Conservation (phyloP, 495 filamentous ascomycete genomes). For the Chaetomium cochliodes region DNA sequence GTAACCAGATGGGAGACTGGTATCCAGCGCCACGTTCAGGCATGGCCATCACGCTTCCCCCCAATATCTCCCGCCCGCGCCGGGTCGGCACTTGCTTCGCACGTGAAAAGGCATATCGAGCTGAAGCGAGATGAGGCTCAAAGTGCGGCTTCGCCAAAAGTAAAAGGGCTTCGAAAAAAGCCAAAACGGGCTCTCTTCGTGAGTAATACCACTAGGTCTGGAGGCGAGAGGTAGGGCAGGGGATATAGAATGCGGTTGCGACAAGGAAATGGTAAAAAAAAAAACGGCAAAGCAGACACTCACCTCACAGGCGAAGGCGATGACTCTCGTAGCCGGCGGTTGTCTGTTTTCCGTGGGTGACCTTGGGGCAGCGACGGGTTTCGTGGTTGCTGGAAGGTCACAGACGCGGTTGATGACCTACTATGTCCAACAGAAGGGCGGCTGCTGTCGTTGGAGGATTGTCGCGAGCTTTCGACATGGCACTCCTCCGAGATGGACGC, state of each 20-base stretch:
- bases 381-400: conserved; percentile 42
- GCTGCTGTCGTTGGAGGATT: conserved; percentile 29
- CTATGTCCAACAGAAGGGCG: conserved; percentile 33
- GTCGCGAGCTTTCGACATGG: conserved; percentile 24
- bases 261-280: conserved; percentile 7
- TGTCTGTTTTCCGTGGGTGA: conserved; percentile 44
- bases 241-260: background rate
- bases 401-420: conserved; percentile 45
- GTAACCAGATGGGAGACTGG: background rate
- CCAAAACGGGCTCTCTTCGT: conserved; percentile 17
- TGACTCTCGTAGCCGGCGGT: conserved; percentile 42
- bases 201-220: conserved; percentile 30
- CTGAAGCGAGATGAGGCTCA: background rate
- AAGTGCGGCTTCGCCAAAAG: background rate
- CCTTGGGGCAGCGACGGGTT: conserved; percentile 50
- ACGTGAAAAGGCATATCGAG: background rate
- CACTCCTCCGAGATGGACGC: conserved; percentile 28
- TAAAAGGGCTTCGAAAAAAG: background rate
- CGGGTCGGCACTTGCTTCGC: conserved; percentile 11
- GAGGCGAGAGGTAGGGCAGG: background rate
- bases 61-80: background rate
- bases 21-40: background rate
- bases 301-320: conserved; percentile 50
- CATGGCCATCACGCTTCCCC: background rate
- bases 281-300: conserved; percentile 31